Conservation (phyloP, 257 asterid species). For the Solanum appendiculatum region DNA sequence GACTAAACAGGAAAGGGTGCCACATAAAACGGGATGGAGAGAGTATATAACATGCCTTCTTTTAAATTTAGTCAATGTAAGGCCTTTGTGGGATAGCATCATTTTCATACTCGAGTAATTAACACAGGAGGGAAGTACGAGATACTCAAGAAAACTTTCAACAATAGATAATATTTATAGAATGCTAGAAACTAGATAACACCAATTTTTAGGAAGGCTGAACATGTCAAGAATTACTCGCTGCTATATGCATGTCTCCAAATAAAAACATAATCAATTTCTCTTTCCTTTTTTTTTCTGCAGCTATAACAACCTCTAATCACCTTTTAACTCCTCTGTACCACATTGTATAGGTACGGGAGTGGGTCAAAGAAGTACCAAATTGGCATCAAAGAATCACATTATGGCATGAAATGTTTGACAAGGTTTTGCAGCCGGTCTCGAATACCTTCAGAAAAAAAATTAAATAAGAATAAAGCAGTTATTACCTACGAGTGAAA, state of each 20-base stretch:
- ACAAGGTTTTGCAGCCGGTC: neutral
- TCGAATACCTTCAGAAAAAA: neutral
- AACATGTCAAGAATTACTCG: neutral
- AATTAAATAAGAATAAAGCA: neutral
- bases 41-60: neutral
- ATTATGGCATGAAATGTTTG: neutral
- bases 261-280: neutral
- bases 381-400: neutral
- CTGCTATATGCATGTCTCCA: neutral
- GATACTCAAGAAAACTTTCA: neutral
- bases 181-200: neutral
- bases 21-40: neutral
- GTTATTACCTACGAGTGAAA: conserved; percentile 70
- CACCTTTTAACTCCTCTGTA: neutral
- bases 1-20: neutral
- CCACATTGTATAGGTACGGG: neutral
- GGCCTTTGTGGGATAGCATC: neutral
- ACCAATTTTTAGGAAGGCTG: neutral
- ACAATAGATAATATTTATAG: neutral
- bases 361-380: neutral
- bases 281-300: neutral
- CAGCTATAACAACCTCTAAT: neutral
- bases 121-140: neutral
- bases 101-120: neutral
- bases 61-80: neutral